These are phyloP conservation scores for Diaporthe citriasiana DNA, from an alignment of 2,329 filamentous ascomycete species.

Conservation along the genomic window DNA sequence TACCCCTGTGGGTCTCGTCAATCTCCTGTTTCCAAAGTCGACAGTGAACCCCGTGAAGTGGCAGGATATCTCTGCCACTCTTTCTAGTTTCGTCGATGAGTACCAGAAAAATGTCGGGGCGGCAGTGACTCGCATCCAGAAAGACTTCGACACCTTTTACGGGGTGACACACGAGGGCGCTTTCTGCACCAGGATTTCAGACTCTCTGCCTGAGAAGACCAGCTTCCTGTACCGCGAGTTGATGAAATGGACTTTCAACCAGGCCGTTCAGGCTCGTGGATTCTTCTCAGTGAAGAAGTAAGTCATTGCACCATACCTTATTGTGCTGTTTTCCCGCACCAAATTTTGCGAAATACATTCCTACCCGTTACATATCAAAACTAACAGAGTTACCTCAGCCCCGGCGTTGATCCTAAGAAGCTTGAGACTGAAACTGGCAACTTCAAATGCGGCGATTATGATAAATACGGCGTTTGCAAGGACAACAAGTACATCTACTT, in stretches of 20 bases:
- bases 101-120: slow-evolving; percentile 22
- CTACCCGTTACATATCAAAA: not conserved
- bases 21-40: slow-evolving; percentile 14
- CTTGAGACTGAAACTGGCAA: slow-evolving; percentile 5
- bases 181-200: not conserved
- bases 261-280: slow-evolving; percentile 14
- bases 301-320: not conserved
- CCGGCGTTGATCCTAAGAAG: not conserved
- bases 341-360: not conserved
- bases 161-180: slow-evolving; percentile 1
- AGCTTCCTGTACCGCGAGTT: slow-evolving; percentile 25
- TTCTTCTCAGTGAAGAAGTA: slow-evolving; percentile 30
- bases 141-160: slow-evolving; percentile 21
- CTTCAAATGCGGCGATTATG: slow-evolving; percentile 20
- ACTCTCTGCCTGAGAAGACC: slow-evolving; percentile 9
- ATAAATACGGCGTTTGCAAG: slow-evolving; percentile 4
- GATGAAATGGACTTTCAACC: slow-evolving; percentile 25
- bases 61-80: slow-evolving; percentile 11
- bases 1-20: slow-evolving; percentile 10
- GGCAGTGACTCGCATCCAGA: slow-evolving; percentile 2
- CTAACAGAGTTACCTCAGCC: not conserved
- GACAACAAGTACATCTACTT: slow-evolving; percentile 17
- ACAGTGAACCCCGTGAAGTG: not conserved
- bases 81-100: slow-evolving; percentile 9
- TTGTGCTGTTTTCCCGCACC: too few species aligned